Evolutionary conservation across 225 moss, liverwort and hornwort genomes (phyloP), one percentile per base, ranked within the genome.

Genomic region (Ulota crispa): DNA sequence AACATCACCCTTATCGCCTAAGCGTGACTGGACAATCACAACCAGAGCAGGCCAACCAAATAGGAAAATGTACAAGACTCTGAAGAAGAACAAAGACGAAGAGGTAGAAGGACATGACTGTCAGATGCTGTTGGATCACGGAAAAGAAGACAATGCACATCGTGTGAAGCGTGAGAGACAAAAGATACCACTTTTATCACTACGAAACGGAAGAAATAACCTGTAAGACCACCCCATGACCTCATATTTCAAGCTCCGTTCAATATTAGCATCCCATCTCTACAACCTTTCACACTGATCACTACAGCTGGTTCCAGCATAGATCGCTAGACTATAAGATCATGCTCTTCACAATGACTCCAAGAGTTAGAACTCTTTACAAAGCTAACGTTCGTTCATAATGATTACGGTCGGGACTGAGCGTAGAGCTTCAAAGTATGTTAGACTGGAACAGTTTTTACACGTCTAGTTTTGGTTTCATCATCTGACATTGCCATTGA

Each of bases 1-100:
- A 81, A 83, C 81, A 76, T 85, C 83, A 47, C 86, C 84, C 12
- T 57, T 1, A 54, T 83, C 66, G 30, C 81, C 85, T 64, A 68
- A 42, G 23, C 68, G 78, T 5, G 24, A 77, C 5, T 64, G 69
- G 34, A 67, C 47, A 72, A 45, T 72, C 76, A 72, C 76, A 67
- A 41, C 52, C 53, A 67, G 64, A 45, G n/a, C 85, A 61, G 42
- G 62, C n/a, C 85, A 36, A 47, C 53, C 64, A 5, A 30, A 42
- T 60, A 81, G 68, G 34, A 75, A 73, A 74, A 4, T 76, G 16
- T 73, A 75, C 43, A 73, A 75, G 74, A 63, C 65, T 1, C 72
- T 78, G 61, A 75, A 68, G 36, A 84, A 59, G 66, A 79, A 24
- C 42, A 63, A 82, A 21, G 36, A 31, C 52, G 79, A 86, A 32